These are phyloP conservation scores for Aspergillus japonicus DNA, from an alignment of 2,329 filamentous ascomycete species.

Conservation along the genomic window DNA sequence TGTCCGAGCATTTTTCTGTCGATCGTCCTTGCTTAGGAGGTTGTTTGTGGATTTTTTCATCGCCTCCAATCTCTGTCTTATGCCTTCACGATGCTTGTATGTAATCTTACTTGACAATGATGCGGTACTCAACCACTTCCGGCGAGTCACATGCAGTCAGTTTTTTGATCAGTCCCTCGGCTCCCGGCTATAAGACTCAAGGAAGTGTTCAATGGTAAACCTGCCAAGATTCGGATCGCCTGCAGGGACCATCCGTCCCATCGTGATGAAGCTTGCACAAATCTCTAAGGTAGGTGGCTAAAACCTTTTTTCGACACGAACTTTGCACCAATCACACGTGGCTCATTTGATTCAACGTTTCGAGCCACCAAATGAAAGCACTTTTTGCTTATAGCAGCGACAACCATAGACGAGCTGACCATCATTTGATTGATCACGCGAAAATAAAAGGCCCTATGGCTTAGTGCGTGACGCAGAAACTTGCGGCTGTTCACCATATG, in stretches of 20 bases:
- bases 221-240: not conserved
- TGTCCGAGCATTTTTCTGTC: conserved; percentile 21
- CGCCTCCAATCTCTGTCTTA: conserved; percentile 32
- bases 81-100: conserved; percentile 27
- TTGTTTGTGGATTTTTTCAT: conserved; percentile 25
- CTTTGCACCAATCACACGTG: no score
- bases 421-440: not conserved
- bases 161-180: not conserved
- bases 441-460: not conserved
- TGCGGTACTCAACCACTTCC: conserved; percentile 28
- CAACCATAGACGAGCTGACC: not conserved
- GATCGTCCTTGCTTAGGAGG: conserved; percentile 17
- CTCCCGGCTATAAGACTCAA: not conserved
- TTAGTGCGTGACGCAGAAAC: not conserved
- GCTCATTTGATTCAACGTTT: no score
- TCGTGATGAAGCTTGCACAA: not conserved
- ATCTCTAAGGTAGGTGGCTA: not conserved
- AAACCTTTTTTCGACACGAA: not conserved
- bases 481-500: not conserved
- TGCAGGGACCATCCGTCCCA: not conserved
- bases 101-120: conserved; percentile 36
- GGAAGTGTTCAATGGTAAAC: not conserved
- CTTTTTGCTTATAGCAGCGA: no score
- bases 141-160: conserved; percentile 1
- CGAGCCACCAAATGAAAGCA: no score